These are phyloP conservation scores for Microcyclospora tardicrescens DNA, from an alignment of 2,329 filamentous ascomycete genomes.

Conservation along the genomic window DNA sequence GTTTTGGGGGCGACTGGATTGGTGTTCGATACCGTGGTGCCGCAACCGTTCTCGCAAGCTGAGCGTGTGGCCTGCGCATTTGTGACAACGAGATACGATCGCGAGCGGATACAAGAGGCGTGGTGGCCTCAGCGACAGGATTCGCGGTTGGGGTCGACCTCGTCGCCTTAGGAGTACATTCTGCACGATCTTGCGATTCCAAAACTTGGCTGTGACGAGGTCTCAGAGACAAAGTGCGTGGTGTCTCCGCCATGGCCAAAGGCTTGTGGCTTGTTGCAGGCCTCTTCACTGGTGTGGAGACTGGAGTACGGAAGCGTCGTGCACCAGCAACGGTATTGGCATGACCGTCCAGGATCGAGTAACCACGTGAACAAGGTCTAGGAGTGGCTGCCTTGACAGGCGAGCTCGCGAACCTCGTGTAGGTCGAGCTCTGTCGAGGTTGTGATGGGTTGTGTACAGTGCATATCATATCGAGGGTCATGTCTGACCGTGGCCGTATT, in stretches of 20 bases:
- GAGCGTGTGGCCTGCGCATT: constrained; percentile 2
- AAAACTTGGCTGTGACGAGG: background rate
- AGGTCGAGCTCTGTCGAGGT: background rate
- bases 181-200: background rate
- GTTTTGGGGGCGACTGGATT: constrained; percentile 9
- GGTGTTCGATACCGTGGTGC: constrained; percentile 18
- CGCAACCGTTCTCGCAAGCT: constrained; percentile 14
- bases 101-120: no score
- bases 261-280: constrained; percentile 1
- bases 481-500: background rate
- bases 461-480: background rate
- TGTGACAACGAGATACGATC: no score
- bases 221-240: background rate
- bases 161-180: background rate
- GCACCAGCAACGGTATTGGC: constrained; percentile 1
- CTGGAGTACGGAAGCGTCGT: constrained; percentile 2
- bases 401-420: background rate
- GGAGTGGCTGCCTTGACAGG: background rate
- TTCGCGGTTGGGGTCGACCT: no score
- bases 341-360: background rate
- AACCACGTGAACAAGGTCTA: background rate
- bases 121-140: no score
- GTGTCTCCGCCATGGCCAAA: background rate
- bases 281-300: background rate
- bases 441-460: background rate